Conservation (phyloP, 306 rosid species). For the barrel medic (Medicago truncatula) region MtrunA17r5.0-ANR NC_053043.1:4382001-4382500, state of each 20-base stretch:
- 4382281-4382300: not conserved
- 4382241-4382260: constrained; percentile 15
- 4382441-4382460: not conserved
- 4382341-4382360: constrained; percentile 63
- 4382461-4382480: constrained; percentile 5
- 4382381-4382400: constrained; percentile 57
- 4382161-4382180: constrained; percentile 70
- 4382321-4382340: constrained; percentile 41
- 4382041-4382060: constrained; percentile 56
- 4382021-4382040: constrained; percentile 52
- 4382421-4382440: not conserved
- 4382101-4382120: constrained; percentile 2
- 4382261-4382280: constrained; percentile 36
- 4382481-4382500: not conserved
- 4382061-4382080: constrained; percentile 49
- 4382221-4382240: constrained; percentile 62
- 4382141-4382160: constrained; percentile 37
- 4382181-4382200: constrained; percentile 55
- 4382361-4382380: constrained; percentile 59
- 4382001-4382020: constrained; percentile 63
- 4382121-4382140: constrained; percentile 9
- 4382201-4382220: constrained; percentile 48
- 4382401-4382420: constrained; percentile 59
- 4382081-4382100: constrained; percentile 69
- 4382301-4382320: constrained; percentile 25